phyloP scores from a whole-genome alignment of 192 early-diverging fungal species.

The Coemansia sp. region DNA sequence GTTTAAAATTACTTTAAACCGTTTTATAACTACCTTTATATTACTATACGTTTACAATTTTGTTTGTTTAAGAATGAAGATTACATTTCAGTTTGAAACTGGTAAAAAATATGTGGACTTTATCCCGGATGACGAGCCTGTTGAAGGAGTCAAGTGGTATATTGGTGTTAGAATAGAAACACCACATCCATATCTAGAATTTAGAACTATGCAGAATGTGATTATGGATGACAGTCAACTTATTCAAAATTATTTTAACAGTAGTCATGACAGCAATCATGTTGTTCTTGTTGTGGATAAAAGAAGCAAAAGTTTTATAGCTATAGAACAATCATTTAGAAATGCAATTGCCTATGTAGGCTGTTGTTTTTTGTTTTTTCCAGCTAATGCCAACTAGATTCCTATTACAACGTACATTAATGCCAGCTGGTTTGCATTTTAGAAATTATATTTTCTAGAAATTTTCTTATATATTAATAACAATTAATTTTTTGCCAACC shows the following conservation, averaged over 20 bases:
- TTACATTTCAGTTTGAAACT: slow-evolving; percentile 1
- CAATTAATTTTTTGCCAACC: no score
- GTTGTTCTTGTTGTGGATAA: neutral
- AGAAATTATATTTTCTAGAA: no score
- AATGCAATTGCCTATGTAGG: neutral
- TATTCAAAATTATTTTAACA: neutral
- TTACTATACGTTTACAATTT: neutral
- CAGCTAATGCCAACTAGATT: neutral
- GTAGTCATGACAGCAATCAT: no score
- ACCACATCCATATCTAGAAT: neutral
- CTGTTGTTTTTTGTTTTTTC: neutral
- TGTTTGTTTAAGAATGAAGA: neutral
- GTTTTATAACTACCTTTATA: neutral
- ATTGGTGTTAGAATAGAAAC: neutral
- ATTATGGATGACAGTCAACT: neutral
- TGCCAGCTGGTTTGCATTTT: no score
- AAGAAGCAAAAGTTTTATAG: neutral
- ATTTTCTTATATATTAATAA: no score
- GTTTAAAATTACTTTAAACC: neutral
- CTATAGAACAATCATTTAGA: neutral
- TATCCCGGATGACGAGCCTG: neutral
- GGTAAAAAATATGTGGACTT: neutral
- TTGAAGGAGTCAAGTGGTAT: slow-evolving; percentile 5
- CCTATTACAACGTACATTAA: neutral
- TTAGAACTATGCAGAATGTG: neutral